These are phyloP conservation scores for Gloeopeniophorella convolvens DNA, from an alignment of 768 basidiomycete genomes.

Conservation along the genomic window DNA sequence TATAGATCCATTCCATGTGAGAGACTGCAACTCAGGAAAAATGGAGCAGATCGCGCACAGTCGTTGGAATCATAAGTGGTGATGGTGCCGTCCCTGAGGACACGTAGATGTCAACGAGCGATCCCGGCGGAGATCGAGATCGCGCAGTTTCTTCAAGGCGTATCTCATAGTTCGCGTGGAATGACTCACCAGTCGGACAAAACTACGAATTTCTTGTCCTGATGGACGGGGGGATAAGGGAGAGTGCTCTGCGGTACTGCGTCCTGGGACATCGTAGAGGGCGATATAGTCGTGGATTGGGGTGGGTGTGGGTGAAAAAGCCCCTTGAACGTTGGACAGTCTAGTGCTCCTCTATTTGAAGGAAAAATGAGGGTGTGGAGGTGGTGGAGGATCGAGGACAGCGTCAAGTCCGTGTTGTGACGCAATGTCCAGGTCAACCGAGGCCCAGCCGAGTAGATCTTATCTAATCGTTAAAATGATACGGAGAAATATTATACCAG, in stretches of 20 bases:
- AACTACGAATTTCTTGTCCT: slow-evolving; percentile 77
- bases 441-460: no score
- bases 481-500: no score
- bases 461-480: no score
- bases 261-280: slow-evolving; percentile 8
- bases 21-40: not conserved
- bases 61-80: slow-evolving; percentile 92
- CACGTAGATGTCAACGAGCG: not conserved
- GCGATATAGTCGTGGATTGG: not conserved
- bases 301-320: no score
- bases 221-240: slow-evolving; percentile 75
- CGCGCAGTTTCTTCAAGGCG: not conserved
- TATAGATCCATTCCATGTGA: slow-evolving; percentile 32
- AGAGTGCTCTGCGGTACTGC: slow-evolving; percentile 57
- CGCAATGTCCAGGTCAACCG: no score
- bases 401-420: no score
- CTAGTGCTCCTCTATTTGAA: no score
- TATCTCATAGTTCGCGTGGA: not conserved
- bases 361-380: no score
- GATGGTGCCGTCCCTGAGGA: slow-evolving; percentile 85
- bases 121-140: not conserved
- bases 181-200: slow-evolving; percentile 81
- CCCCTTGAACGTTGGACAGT: no score
- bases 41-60: slow-evolving; percentile 41
- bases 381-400: no score